Base-by-base conservation (phyloP, 2,329 filamentous ascomycete species). In the Akanthomyces lecanii region DNA sequence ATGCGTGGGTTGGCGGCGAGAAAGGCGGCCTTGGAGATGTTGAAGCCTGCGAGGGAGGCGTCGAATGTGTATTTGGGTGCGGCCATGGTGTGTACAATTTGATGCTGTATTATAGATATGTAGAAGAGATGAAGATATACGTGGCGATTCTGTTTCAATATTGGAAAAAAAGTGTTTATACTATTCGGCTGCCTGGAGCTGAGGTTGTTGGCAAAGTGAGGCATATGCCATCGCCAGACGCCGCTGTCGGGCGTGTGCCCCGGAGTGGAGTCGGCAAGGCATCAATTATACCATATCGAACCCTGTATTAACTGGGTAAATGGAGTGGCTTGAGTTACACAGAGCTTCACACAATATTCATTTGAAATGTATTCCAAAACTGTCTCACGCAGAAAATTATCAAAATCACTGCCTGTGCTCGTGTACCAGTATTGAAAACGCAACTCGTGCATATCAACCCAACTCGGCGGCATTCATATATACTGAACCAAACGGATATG, bases 121-220 rank as follows among this genome's bases (percentile, higher is more conserved):
- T 11, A 36, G 33, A 36, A 36, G 33, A 12, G 10, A 1, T 36
- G 33, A 45, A 45, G 16, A 45, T 45, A 8, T 16, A 45, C 28
- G 28, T 30, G 28, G 5, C 3, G 33, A 36, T 5, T 8, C 33
- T 36, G 4, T 36, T 36, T 36, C 10, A 11, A 36, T 4, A 12
- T 30, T 10, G 4, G 33, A 7, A 36, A 47, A 47, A 50, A 36
- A 25, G n/a, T 21, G 42, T 1, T 28, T 16, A 8, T 18, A 10
- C 10, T 14, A 60, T 51, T 44, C 18, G 1, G 36, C 38, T 60
- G 57, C 48, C 38, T 60, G 60, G 64, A 40, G 63, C 53, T 25
- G 65, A 65, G 33, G 65, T 73, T 23, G 21, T 72, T 7, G 69
- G 69, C 21, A n/a, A 8, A 6, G 51, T 40, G 56, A 10, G 47